Evolutionary conservation across 164 flowering plant species (phyloP), one percentile per base, ranked within the genome.

Genomic region (Paratinospora sagittata): DNA sequence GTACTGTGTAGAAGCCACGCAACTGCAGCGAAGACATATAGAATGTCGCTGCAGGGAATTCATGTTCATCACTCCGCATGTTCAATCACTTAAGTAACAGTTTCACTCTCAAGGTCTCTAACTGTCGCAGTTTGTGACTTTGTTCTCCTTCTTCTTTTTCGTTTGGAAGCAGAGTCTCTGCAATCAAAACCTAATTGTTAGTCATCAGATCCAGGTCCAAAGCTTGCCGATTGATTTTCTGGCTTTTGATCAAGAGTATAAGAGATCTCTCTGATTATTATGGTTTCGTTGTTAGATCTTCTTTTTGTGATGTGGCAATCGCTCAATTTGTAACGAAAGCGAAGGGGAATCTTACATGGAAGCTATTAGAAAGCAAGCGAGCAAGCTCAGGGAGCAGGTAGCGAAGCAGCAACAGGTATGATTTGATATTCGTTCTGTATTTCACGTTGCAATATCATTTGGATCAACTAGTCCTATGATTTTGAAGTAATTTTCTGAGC

Each of bases 331-430:
- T 63, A 27, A 3, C 26, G 16, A n/a, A 24, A 21, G 3, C 21
- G 43, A 55, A 70, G 58, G 26, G 61, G 24, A 30, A 30, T 45
- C 27, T 37, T 70, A 65, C 64, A 92, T 92, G 97, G 97, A 92
- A 27, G 81, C 96, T 37, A 80, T 92, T 23, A 76, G 84, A 75
- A 92, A 82, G 84, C 97, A 92, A 74, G 97, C 97, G 3, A 82
- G 81, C 75, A 90, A 85, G 81, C 82, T 92, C 64, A 81, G 97
- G 65, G 92, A 92, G 72, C 97, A 92, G 82, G 97, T 92, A 3
- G 93, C 97, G n/a, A 88, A 82, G 81, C 97, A 92, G 47, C 97
- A 90, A 62, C 96, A 92, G 90, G 97, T 91, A 64, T 65, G 26
- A 39, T 19, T 77, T 23, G 61, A 9, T 7, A 21, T 55, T 37